Evolutionary conservation across 179 eudicot genomes (phyloP), one percentile per base, ranked within the genome.

Genomic region (Corrigiola litoralis): DNA sequence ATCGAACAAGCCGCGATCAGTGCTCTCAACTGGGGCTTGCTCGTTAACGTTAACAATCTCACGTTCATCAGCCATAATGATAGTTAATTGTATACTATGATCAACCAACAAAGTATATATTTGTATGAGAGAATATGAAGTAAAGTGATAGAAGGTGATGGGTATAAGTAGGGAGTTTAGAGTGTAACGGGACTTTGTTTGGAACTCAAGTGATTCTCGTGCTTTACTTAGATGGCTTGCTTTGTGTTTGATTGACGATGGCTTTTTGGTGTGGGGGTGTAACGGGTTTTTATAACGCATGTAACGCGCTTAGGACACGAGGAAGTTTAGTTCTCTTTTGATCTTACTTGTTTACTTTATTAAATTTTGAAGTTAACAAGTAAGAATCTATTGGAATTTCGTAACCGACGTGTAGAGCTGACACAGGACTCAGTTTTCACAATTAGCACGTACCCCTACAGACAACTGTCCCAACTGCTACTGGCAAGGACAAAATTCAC

Each of bases 1-100:
- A 58, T 57, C 90, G 57, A 90, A 90, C 72, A 84, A 18, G 1
- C 92, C 92, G 4, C 92, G 82, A 28, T 90, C 95, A 8, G 47
- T 66, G 20, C 56, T 51, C 65, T 83, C 96, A 0, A 71, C 75
- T 1, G 44, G 1, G 3, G 11, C 38, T 13, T 48, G 23, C 53
- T 49, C 42, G n/a, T n/a, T n/a, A 18, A 56, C 38, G 41, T 58
- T 27, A 42, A 61, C 49, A 28, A 61, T 33, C 54, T 68, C 47
- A 6, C 2, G 21, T 60, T 60, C 24, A 59, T 69, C 72, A 29
- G 72, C 66, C 72, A 59, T n/a, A n/a, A n/a, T n/a, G n/a, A n/a
- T n/a, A n/a, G n/a, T n/a, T n/a, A n/a, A n/a, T n/a, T n/a, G n/a
- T n/a, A n/a, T n/a, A n/a, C n/a, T n/a, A n/a, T n/a, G n/a, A n/a